Conservation (phyloP, 73 alveolate genomes). For the Durusdinium trenchii region DNA sequence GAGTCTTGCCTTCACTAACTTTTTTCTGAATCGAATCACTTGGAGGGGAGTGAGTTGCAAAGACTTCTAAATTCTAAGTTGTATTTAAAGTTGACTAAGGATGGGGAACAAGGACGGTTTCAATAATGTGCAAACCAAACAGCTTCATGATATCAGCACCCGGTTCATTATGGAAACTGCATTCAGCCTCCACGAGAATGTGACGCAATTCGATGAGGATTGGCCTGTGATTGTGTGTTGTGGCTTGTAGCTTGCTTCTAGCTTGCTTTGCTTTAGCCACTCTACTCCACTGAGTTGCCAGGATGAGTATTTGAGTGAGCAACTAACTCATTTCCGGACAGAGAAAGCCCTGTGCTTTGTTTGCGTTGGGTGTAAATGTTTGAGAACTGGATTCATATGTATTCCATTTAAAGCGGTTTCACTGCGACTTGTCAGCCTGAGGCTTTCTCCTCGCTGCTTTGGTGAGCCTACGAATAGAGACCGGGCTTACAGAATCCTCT, state of each 20-base stretch:
- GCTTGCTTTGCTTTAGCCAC: not conserved
- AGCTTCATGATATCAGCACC: not conserved
- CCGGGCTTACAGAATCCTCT: not conserved
- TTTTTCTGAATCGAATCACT: not conserved
- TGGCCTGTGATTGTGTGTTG: no score
- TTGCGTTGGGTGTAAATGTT: no score
- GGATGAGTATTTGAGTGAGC: not conserved
- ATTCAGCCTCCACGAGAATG: not conserved
- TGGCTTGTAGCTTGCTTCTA: no score
- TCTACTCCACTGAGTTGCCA: not conserved
- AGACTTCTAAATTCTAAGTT: not conserved
- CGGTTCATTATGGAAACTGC: not conserved
- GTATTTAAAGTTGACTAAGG: not conserved
- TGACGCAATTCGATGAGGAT: not conserved
- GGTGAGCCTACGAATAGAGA: not conserved
- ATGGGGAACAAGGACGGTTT: not conserved
- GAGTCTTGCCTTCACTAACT: not conserved
- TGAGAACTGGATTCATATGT: not conserved
- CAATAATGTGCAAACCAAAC: not conserved
- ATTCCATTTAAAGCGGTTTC: not conserved
- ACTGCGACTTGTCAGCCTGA: no score
- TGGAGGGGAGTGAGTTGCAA: not conserved
- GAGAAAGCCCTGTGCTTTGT: no score
- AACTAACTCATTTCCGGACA: not conserved
- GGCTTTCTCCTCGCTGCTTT: not conserved